These are phyloP conservation scores for Hypoxylon subgilvum DNA, from an alignment of 495 filamentous ascomycete species.

Conservation along the genomic window DNA sequence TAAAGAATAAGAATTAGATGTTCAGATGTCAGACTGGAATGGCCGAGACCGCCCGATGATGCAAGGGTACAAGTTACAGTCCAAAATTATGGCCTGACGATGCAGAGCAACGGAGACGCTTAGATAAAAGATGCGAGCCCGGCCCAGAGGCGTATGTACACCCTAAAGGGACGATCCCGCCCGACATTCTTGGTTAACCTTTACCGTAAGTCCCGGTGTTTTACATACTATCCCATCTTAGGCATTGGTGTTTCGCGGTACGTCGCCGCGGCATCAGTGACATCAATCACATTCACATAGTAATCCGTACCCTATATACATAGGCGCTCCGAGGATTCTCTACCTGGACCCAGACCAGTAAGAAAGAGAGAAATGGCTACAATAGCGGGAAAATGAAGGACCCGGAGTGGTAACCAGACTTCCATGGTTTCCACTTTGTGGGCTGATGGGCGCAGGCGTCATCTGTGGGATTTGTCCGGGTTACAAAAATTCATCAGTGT, in stretches of 20 bases:
- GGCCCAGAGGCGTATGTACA: constrained; percentile 7
- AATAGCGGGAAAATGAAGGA: constrained; percentile 35
- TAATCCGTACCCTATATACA: too few relatives aligned
- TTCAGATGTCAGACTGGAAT: constrained; percentile 20
- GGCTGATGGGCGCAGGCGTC: constrained; percentile 38
- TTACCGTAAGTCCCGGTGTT: too few relatives aligned
- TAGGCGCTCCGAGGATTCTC: constrained; percentile 2
- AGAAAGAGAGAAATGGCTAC: neutral
- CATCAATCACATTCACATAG: too few relatives aligned
- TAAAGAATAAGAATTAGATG: constrained; percentile 41
- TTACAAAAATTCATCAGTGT: constrained; percentile 27
- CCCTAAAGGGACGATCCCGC: constrained; percentile 31
- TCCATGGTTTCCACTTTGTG: constrained; percentile 31
- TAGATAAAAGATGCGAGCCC: constrained; percentile 33
- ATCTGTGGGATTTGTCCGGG: constrained; percentile 30
- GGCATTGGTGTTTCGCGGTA: constrained; percentile 3
- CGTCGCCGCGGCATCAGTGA: constrained; percentile 7
- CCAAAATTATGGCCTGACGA: constrained; percentile 43
- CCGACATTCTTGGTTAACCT: neutral
- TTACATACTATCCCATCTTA: neutral
- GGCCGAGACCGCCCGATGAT: constrained; percentile 47
- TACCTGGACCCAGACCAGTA: neutral
- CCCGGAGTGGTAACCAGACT: constrained; percentile 12
- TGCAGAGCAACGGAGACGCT: constrained; percentile 40
- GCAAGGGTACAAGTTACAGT: constrained; percentile 39